These are phyloP conservation scores for Oropetium thomaeum DNA, from an alignment of 176 grass and related monocot species.

Conservation along the genomic window DNA sequence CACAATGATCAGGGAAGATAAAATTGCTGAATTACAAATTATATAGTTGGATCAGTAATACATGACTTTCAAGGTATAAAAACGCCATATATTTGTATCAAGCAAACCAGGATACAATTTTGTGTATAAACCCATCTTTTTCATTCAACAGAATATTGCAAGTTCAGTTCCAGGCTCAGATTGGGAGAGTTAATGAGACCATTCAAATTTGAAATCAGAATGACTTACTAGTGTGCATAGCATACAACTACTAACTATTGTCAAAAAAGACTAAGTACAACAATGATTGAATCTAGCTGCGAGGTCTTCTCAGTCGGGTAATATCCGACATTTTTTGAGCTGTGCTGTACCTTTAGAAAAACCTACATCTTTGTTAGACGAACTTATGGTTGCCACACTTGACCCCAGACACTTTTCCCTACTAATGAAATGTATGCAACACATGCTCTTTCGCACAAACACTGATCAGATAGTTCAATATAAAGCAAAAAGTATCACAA, in stretches of 20 bases:
- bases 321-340: neutral
- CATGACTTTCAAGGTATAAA: neutral
- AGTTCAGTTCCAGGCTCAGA: neutral
- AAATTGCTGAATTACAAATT: neutral
- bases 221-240: neutral
- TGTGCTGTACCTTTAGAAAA: neutral
- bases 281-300: neutral
- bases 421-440: neutral
- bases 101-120: neutral
- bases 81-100: neutral
- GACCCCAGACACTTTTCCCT: neutral
- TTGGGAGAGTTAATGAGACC: neutral
- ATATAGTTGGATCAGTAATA: neutral
- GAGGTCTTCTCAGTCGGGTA: neutral
- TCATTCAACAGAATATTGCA: neutral
- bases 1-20: neutral
- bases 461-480: neutral
- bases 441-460: neutral
- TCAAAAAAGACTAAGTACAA: neutral
- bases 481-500: neutral
- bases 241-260: neutral
- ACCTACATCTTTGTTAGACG: neutral
- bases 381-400: constrained; percentile 6
- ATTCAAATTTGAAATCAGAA: neutral
- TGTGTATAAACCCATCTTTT: neutral